Base-by-base conservation (phyloP, 2,329 filamentous ascomycete species). In the Plectosphaerella cucumerina region DNA sequence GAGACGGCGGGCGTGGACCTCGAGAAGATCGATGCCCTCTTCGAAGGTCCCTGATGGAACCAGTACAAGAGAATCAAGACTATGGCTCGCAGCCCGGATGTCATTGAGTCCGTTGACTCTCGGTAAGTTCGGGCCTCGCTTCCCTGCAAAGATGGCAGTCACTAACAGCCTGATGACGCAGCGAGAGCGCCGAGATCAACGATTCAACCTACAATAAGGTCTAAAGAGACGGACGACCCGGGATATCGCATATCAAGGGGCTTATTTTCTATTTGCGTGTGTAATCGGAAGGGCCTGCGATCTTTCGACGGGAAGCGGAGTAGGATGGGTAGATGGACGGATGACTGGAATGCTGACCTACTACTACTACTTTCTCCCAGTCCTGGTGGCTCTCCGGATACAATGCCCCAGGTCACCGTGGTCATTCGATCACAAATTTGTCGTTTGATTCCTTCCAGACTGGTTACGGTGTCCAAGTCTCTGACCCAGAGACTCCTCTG, bases 181-280 rank as follows among this genome's bases (percentile, higher is more conserved):
- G 35, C 48, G 53, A 42, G 33, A 47, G 49, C 50, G 42, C 47
- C 47, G 47, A 47, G 51, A 48, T 53, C 48, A 50, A 56, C 53
- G 44, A 55, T 53, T 46, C 53, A 48, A 50, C 53, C 49, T 49
- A 54, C 54, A 54, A 52, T 47, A 48, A 52, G 49, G 47, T 47
- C 54, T 50, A 45, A 22, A n/a, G 23, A 42, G 50, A 34, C 50
- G 48, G 37, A 35, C 22, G 9, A 26, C 45, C 46, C 44, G 33
- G 43, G 99, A 99, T 77, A 94, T 96, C 76, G 94, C 94, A 72
- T 99, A 97, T 78, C 5, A 94, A 94, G 67, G 94, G 88, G 66
- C 92, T 97, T 81, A 97, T 99, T 80, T 99, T 99, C 76, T 94
- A 26, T 5, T 9, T 26, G 23, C 9, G 23, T 26, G 23, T 9